A percentile compares a stretch with the other conserved stretches of the same genome.
phyloP scores from a whole-genome alignment of 139 green algal species.

The Zygnema cylindricum region DNA sequence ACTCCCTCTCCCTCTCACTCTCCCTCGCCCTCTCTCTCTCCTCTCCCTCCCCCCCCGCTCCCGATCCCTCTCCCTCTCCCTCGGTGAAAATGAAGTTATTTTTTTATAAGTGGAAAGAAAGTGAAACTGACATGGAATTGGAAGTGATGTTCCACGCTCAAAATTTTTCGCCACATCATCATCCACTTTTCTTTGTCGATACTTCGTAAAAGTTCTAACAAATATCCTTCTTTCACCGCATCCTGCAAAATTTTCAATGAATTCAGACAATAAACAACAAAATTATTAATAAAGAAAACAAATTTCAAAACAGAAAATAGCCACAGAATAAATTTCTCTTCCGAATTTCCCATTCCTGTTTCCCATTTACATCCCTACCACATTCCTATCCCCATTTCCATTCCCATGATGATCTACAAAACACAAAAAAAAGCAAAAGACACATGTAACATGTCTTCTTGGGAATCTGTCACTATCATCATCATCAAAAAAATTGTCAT shows the following conservation, averaged over 20 bases:
- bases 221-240: conserved; percentile 21
- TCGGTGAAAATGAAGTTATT: too few relatives aligned
- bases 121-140: conserved; percentile 13
- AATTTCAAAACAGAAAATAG: too few relatives aligned
- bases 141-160: conserved; percentile 40
- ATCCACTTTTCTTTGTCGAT: not conserved
- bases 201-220: conserved; percentile 30
- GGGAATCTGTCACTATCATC: too few relatives aligned
- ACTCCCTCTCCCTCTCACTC: not conserved
- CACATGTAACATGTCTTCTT: too few relatives aligned
- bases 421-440: not conserved
- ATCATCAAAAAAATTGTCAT: too few relatives aligned
- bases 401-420: conserved; percentile 1
- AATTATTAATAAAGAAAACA: not conserved
- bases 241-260: conserved; percentile 11
- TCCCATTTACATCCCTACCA: too few relatives aligned
- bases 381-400: too few relatives aligned
- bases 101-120: not conserved
- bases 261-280: not conserved
- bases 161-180: conserved; percentile 12
- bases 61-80: too few relatives aligned
- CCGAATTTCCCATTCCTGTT: too few relatives aligned
- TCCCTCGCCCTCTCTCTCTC: too few relatives aligned
- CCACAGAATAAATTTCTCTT: too few relatives aligned
- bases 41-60: too few relatives aligned